Evolutionary conservation across 345 rosid genomes (phyloP), one percentile per base, ranked within the genome.

Genomic region (Triadica sebifera): DNA sequence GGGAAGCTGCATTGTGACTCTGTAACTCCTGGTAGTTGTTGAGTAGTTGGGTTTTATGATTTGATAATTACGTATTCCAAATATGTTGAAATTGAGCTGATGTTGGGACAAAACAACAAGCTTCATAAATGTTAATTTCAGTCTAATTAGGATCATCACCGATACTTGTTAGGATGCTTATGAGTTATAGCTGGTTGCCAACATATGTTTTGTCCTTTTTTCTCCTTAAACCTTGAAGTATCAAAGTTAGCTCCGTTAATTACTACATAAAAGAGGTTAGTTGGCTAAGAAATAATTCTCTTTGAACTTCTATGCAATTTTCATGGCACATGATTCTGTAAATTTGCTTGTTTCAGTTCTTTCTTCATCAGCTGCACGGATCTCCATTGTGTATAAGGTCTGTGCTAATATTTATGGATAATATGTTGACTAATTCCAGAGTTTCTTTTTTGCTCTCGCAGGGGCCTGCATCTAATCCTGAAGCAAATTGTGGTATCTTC

Each of bases 401-500:
- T 22, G 17, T 50, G 9, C 45, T 17, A 34, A n/a, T 3, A 49
- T 6, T 50, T 24, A 34, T 56, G 15, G 61, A 37, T 69, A 19
- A n/a, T 19, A 17, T 52, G 6, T 52, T 17, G 37, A 8, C 13
- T 52, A 55, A 37, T 6, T 34, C 4, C n/a, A 9, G 51, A 60
- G 34, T n/a, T 58, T 49, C 41, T 52, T 3, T 15, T n/a, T n/a
- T 66, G 56, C 29, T 71, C 49, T 79, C 82, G 63, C 67, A 93
- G 99, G 98, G 99, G 17, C 99, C 98, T 75, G 81, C 93, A 65
- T 87, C 97, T 47, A 93, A 93, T 81, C 91, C 88, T 29, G 93
- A 95, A 81, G 97, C 99, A 69, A 95, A 93, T 76, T 93, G 97
- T 72, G 91, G 96, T 16, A 90, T 81, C 84, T 94, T 94, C 81